phyloP scores from a whole-genome alignment of 1,284 basidiomycete species.

The Thecaphora frezii region DNA sequence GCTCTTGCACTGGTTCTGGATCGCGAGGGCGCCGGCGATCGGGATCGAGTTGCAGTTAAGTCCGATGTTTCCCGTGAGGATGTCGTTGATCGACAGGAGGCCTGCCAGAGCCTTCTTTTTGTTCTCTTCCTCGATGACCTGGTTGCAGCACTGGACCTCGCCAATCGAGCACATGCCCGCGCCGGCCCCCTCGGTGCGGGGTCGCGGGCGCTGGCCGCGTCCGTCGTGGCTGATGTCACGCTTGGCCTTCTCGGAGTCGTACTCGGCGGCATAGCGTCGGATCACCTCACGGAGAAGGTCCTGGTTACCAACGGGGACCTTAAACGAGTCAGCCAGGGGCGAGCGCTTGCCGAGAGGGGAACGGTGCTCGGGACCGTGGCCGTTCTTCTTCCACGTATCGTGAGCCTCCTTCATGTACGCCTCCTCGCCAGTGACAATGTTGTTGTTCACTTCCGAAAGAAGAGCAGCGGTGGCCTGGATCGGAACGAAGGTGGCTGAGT shows the following conservation, averaged over 20 bases:
- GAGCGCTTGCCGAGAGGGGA: conserved; percentile 15
- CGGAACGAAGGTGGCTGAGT: conserved; percentile 17
- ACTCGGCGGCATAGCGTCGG: conserved; percentile 26
- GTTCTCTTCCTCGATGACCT: conserved; percentile 31
- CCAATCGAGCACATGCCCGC: conserved; percentile 36
- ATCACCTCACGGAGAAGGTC: conserved; percentile 16
- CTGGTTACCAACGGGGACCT: conserved; percentile 22
- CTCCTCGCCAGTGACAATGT: not conserved
- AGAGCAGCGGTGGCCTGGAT: conserved; percentile 16
- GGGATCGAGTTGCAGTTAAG: conserved; percentile 43
- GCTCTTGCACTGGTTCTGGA: conserved; percentile 36
- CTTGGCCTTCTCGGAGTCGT: conserved; percentile 28
- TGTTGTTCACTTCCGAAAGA: conserved; percentile 19
- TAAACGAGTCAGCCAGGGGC: conserved; percentile 16
- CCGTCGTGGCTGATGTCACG: conserved; percentile 21
- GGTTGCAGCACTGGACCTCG: conserved; percentile 34
- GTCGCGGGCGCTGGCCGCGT: conserved; percentile 27
- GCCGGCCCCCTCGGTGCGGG: conserved; percentile 18
- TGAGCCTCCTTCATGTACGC: not conserved
- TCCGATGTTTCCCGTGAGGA: conserved; percentile 29
- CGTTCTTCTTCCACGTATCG: not conserved
- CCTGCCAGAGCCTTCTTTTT: conserved; percentile 42
- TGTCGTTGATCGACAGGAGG: conserved; percentile 33
- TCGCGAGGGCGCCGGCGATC: conserved; percentile 20
- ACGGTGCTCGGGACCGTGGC: no score